Evolutionary conservation across 2,329 filamentous ascomycete genomes (phyloP).

Genomic region (Colletotrichum sp.): DNA sequence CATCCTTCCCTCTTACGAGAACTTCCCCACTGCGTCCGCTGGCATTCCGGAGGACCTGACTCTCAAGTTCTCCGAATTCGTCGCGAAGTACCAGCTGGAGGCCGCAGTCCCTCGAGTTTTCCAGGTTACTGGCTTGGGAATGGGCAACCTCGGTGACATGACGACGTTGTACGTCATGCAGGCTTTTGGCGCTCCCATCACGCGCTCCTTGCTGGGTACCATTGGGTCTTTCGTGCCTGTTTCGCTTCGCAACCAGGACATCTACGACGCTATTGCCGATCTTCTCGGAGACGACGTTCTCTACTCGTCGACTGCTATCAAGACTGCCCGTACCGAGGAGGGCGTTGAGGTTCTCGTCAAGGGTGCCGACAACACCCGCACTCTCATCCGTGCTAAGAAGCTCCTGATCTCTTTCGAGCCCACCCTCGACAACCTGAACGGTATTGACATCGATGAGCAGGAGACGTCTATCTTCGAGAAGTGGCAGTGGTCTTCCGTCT

Average conservation of each 20-base stretch:
- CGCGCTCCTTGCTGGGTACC: conserved; percentile 33
- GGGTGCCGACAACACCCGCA: conserved; percentile 20
- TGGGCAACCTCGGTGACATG: conserved; percentile 45
- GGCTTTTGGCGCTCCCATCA: conserved; percentile 39
- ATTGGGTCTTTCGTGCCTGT: conserved; percentile 34
- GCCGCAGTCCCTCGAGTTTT: conserved; percentile 45
- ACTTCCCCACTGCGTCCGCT: conserved; percentile 43
- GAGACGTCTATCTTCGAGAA: conserved; percentile 35
- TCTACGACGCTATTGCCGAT: conserved; percentile 41
- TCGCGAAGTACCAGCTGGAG: conserved; percentile 49
- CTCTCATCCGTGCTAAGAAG: conserved; percentile 33
- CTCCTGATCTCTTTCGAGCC: conserved; percentile 42
- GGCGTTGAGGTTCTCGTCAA: conserved; percentile 35
- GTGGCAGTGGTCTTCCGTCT: conserved; percentile 35
- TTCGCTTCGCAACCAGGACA: conserved; percentile 41
- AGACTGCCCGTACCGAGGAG: conserved; percentile 30
- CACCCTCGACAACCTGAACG: conserved; percentile 30
- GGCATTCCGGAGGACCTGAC: conserved; percentile 34
- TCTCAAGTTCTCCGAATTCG: conserved; percentile 37
- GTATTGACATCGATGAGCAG: conserved; percentile 34
- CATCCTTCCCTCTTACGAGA: conserved; percentile 37
- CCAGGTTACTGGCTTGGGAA: conserved; percentile 44
- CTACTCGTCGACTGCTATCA: conserved; percentile 37
- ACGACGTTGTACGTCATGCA: conserved; percentile 53
- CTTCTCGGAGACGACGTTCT: conserved; percentile 41